Percentiles rank a stretch among this genome's conserved stretches.
phyloP scores from a whole-genome alignment of 1,284 basidiomycete species.

The Tylopilus sp. region DNA sequence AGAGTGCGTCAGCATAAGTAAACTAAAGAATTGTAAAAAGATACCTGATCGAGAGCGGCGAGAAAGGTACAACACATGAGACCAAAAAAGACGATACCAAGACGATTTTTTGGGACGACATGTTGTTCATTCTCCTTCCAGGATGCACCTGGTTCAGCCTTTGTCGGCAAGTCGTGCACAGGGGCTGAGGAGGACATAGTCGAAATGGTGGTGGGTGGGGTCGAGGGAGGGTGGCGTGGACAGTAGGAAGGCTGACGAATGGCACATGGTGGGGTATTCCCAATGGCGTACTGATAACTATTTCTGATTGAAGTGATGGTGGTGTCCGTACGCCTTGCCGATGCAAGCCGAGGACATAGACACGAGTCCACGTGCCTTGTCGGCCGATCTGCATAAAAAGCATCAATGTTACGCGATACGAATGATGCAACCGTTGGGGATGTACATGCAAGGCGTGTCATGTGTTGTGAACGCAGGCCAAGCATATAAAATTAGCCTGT shows the following conservation, averaged over 20 bases:
- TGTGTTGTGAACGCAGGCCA: background rate
- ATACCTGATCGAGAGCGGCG: conserved; percentile 68
- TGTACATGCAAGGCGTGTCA: background rate
- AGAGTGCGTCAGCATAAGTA: background rate
- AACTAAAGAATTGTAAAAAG: conserved; percentile 1
- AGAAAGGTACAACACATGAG: conserved; percentile 68
- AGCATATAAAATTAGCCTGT: background rate
- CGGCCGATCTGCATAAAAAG: background rate
- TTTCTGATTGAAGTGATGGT: conserved; percentile 17
- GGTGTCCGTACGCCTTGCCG: background rate
- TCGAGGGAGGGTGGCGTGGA: background rate
- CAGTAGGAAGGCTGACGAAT: conserved; percentile 4
- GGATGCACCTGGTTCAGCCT: conserved; percentile 53
- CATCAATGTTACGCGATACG: background rate
- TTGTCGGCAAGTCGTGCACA: conserved; percentile 30
- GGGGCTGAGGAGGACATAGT: conserved; percentile 17
- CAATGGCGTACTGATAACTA: conserved; percentile 16
- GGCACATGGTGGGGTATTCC: conserved; percentile 12
- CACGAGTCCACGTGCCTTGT: too few relatives aligned
- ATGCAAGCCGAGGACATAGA: too few relatives aligned
- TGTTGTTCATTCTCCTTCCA: conserved; percentile 67
- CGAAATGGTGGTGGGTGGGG: background rate
- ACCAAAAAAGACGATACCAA: conserved; percentile 66
- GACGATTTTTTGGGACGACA: conserved; percentile 63
- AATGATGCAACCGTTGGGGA: background rate